Base-by-base conservation (phyloP, 2,329 filamentous ascomycete genomes). In the Alternaria solani region DNA sequence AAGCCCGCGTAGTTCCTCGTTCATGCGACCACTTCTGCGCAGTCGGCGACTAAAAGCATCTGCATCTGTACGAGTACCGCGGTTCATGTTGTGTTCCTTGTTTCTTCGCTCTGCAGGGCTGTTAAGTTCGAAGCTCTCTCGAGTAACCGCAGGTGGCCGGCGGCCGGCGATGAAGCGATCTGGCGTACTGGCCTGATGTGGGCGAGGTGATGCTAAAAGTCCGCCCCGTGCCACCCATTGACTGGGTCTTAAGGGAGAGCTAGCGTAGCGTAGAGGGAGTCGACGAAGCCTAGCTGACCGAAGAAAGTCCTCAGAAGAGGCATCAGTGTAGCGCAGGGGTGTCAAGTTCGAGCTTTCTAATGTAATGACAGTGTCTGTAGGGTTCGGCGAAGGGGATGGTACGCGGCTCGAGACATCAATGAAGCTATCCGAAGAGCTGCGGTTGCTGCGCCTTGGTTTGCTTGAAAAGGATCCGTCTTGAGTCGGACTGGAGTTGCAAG, bases 161-260 rank as follows among this genome's bases (percentile, higher is more conserved):
- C 84, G 80, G 53, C 70, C 70, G 32, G 85, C 81, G 44, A 90
- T 83, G 70, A 89, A 90, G 28, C 88, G 83, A 73, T 90, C 88
- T 23, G 83, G 83, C 11, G 80, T 81, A 28, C 64, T 74, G 36
- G 66, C 65, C 39, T 64, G 69, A 16, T 60, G 56, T 48, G 62
- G 67, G 44, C 66, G 62, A 41, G 68, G 54, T 28, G 66, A 57
- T 41, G 62, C 59, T 32, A 72, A 44, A 0, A 66, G 30, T 7
- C 75, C 72, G 14, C 72, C 72, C 8, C 72, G 63, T 39, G 68
- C 52, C 23, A 60, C 61, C 68, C 72, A 75, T 62, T 77, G 75
- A 55, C 75, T 75, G 39, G 72, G 64, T 44, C 74, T 73, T 11
- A 79, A 52, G 20, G 75, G 75, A 47, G 72, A 78, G 59, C 69